phyloP scores from a whole-genome alignment of 805 yeast species.

The Candida boidinii region DNA sequence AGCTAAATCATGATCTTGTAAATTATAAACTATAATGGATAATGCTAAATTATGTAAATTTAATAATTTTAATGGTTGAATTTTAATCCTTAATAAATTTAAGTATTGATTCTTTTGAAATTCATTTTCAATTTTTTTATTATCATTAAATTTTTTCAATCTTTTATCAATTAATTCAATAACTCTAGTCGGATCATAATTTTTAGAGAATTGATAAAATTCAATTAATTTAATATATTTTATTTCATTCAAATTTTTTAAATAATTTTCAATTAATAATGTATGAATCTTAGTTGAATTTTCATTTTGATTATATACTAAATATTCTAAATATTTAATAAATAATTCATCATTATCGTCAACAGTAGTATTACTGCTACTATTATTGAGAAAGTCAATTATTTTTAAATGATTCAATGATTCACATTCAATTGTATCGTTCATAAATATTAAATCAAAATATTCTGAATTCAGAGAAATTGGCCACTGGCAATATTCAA shows the following conservation, averaged over 20 bases:
- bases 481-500: conserved; percentile 49
- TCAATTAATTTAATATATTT: conserved; percentile 24
- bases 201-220: conserved; percentile 24
- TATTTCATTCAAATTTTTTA: conserved; percentile 20
- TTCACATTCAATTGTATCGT: conserved; percentile 52
- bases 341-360: conserved; percentile 18
- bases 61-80: conserved; percentile 49
- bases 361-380: too few species aligned
- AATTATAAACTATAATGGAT: conserved; percentile 47
- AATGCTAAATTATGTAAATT: conserved; percentile 58
- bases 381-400: conserved; percentile 36
- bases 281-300: conserved; percentile 30
- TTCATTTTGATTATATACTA: conserved; percentile 33
- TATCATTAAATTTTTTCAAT: conserved; percentile 10
- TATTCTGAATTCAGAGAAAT: conserved; percentile 27
- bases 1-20: conserved; percentile 51
- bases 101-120: neutral
- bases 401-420: conserved; percentile 46
- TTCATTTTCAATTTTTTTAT: conserved; percentile 8
- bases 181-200: conserved; percentile 31
- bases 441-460: conserved; percentile 50
- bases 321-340: conserved; percentile 43
- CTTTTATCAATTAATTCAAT: conserved; percentile 24
- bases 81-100: conserved; percentile 33
- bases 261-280: conserved; percentile 35